These are phyloP conservation scores for Artemisia tridentata DNA, from an alignment of 129 eudicot species.

Conservation along the genomic window DNA sequence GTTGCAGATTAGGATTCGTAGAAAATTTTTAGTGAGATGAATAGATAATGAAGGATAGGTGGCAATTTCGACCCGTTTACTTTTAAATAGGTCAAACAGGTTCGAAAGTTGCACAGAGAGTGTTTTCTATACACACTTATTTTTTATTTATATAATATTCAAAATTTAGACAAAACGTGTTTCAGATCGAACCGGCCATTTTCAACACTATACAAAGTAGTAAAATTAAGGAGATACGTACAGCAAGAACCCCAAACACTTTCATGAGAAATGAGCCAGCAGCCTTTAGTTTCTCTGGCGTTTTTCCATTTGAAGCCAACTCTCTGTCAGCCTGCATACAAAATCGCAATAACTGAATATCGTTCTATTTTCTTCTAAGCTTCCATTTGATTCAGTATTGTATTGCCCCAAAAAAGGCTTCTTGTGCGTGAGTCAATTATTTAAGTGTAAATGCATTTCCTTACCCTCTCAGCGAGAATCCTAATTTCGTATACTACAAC, in stretches of 20 bases:
- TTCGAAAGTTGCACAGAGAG: too few species aligned
- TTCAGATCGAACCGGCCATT: neutral
- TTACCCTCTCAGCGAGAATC: conserved; percentile 94
- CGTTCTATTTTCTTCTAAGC: conserved; percentile 16
- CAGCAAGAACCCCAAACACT: conserved; percentile 97
- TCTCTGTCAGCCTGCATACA: conserved; percentile 85
- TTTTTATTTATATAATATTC: neutral
- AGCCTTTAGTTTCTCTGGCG: conserved; percentile 90
- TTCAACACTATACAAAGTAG: neutral
- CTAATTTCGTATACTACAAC: conserved; percentile 90
- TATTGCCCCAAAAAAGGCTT: neutral
- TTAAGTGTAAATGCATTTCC: conserved; percentile 17
- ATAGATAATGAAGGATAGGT: neutral
- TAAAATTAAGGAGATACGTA: conserved; percentile 34
- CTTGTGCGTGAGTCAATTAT: neutral
- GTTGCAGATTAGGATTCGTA: too few species aligned
- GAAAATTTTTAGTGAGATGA: neutral
- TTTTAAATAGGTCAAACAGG: neutral
- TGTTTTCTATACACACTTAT: neutral
- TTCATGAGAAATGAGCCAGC: conserved; percentile 99
- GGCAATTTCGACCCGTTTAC: neutral
- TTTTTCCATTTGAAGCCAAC: conserved; percentile 82
- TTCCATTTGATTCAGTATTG: neutral
- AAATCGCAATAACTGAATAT: conserved; percentile 8
- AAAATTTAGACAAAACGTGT: neutral